Evolutionary conservation across 441 rosid genomes (phyloP).

Genomic region (Manihot esculenta): DNA sequence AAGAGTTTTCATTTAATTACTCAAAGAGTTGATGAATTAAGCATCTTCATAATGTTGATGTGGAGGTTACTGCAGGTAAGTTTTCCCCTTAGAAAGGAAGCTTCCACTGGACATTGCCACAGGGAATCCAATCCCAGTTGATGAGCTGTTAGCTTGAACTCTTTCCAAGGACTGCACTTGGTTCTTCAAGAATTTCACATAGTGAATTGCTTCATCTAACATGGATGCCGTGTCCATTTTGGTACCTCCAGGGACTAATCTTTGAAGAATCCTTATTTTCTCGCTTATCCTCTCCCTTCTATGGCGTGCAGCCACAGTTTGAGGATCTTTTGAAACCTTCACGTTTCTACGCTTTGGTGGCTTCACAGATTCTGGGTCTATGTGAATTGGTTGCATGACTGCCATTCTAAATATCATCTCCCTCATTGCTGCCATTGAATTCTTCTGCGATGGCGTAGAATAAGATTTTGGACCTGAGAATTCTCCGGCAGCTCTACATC

Average conservation of each 20-base stretch:
- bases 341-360: conserved; percentile 62
- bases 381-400: conserved; percentile 68
- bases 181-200: conserved; percentile 65
- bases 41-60: conserved; percentile 33
- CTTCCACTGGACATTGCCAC: conserved; percentile 35
- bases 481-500: conserved; percentile 28
- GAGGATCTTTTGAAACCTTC: conserved; percentile 70
- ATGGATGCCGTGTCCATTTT: conserved; percentile 80
- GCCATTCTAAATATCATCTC: conserved; percentile 70
- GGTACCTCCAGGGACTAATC: conserved; percentile 72
- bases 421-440: conserved; percentile 63
- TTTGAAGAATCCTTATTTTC: conserved; percentile 61
- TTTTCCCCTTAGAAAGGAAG: conserved; percentile 28
- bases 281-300: conserved; percentile 69
- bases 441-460: conserved; percentile 32
- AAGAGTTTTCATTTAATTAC: background rate
- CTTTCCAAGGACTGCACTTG: conserved; percentile 63
- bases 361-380: conserved; percentile 66
- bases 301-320: conserved; percentile 68
- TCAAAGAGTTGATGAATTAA: conserved; percentile 9
- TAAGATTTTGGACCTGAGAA: conserved; percentile 20
- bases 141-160: conserved; percentile 31
- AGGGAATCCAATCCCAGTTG: conserved; percentile 39
- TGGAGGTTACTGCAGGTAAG: conserved; percentile 21
- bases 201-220: conserved; percentile 79